Base-by-base conservation (phyloP, 2,329 filamentous ascomycete species). In the Colletotrichum paranaense region DNA sequence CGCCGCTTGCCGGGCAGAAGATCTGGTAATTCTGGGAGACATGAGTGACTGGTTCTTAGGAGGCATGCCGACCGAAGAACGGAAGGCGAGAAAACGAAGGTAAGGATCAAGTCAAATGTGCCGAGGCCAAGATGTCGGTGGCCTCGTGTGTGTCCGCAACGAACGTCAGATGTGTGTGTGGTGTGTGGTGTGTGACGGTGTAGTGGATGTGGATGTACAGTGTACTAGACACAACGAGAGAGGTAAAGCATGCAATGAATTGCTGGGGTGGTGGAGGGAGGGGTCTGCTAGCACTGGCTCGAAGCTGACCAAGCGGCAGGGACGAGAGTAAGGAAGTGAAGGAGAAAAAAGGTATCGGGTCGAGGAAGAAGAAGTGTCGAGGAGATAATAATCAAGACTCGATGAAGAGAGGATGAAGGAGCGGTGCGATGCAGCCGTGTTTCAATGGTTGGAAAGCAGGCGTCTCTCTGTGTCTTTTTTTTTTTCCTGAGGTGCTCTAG, bases 21-120 rank as follows among this genome's bases (percentile, higher is more conserved):
- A 97, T 88, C 96, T 95, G 89, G 96, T 98, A 81, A 97, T 92
- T 94, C 95, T 98, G 90, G 92, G 88, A 91, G 94, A 94, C 95
- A 98, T 98, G 92, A 96, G 94, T 92, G 82, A 83, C 81, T 80
- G 76, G 77, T 70, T 79, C 75, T 76, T 68, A 30, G 52, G 68
- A 72, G 64, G 68, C 68, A 74, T 72, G 62, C 58, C 68, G 57
- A 56, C 68, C 56, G 42, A 53, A 63, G 53, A 56, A 62, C n/a
- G 57, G 62, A n/a, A 62, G 56, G 56, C 35, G 49, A 75, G 68
- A 76, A 68, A 66, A 66, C 72, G 66, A 75, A 62, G 60, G 49
- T 56, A 32, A 52, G 4, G 9, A 56, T 55, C 30, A 69, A 64
- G 62, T 66, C 71, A 66, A 46, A n/a, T 60, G 49, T 24, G 70